Evolutionary conservation across 768 basidiomycete genomes (phyloP).

Genomic region (Coprinopsis marcescibilis): DNA sequence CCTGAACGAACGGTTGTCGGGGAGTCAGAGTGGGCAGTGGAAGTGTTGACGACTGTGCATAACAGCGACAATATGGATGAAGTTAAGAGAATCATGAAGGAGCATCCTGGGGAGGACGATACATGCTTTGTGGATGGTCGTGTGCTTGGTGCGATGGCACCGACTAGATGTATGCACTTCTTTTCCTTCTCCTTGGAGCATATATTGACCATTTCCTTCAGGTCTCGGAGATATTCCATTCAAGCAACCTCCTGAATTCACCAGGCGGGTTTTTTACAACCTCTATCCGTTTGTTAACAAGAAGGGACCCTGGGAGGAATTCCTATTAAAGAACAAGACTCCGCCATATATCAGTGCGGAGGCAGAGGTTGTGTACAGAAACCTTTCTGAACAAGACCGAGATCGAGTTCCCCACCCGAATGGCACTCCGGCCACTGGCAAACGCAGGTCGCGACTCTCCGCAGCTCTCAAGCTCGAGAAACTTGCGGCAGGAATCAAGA

Average conservation of each 20-base stretch:
- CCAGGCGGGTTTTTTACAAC: conserved; percentile 60
- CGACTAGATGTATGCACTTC: conserved; percentile 53
- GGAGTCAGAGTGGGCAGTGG: conserved; percentile 50
- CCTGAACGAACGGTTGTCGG: conserved; percentile 15
- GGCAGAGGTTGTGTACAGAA: conserved; percentile 59
- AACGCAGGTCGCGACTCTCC: conserved; percentile 1
- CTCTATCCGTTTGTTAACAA: conserved; percentile 57
- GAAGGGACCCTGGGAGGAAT: conserved; percentile 61
- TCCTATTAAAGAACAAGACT: conserved; percentile 53
- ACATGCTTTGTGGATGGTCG: conserved; percentile 62
- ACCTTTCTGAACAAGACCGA: conserved; percentile 21
- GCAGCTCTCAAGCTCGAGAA: conserved; percentile 2
- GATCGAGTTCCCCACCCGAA: conserved; percentile 1
- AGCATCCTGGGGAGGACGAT: conserved; percentile 60
- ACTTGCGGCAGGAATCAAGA: neutral
- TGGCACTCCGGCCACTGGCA: conserved; percentile 2
- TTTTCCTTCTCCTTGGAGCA: conserved; percentile 3
- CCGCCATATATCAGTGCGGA: conserved; percentile 63
- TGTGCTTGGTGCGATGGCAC: conserved; percentile 73
- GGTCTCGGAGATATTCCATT: conserved; percentile 69
- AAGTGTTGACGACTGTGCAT: conserved; percentile 59
- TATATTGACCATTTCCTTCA: conserved; percentile 22
- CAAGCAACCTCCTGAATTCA: conserved; percentile 68
- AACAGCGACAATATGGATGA: conserved; percentile 67
- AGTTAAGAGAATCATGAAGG: conserved; percentile 52